Evolutionary conservation across 805 yeast species (phyloP).

Genomic region (Teunomyces aglyptinius): DNA sequence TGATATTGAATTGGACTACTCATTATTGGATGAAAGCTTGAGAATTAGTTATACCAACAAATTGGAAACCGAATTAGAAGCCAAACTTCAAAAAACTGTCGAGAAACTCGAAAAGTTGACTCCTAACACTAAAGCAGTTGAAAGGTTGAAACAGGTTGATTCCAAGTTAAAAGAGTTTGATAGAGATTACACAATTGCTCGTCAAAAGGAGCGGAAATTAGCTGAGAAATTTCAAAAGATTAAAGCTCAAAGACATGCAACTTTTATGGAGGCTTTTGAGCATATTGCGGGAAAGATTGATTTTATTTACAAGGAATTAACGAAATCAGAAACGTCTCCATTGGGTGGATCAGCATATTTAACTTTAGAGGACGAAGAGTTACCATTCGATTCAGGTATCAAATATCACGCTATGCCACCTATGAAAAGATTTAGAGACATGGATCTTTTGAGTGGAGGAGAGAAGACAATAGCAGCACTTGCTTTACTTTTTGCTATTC

Average conservation of each 20-base stretch:
- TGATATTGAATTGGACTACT: conserved; percentile 56
- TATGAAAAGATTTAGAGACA: conserved; percentile 85
- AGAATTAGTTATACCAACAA: conserved; percentile 40
- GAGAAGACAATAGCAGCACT: conserved; percentile 96
- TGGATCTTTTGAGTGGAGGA: conserved; percentile 93
- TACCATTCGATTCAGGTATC: conserved; percentile 80
- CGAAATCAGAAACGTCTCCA: conserved; percentile 66
- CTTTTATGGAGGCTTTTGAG: conserved; percentile 71
- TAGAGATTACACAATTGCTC: conserved; percentile 58
- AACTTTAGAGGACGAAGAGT: conserved; percentile 84
- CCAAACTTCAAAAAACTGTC: conserved; percentile 30
- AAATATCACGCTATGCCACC: conserved; percentile 97
- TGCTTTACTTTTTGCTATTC: conserved; percentile 87
- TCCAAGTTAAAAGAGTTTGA: conserved; percentile 59
- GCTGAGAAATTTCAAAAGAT: conserved; percentile 57
- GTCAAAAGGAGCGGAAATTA: conserved; percentile 57
- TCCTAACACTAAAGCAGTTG: conserved; percentile 82
- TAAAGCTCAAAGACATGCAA: conserved; percentile 55
- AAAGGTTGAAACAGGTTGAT: conserved; percentile 69
- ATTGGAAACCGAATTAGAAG: conserved; percentile 37
- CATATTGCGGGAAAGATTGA: conserved; percentile 74
- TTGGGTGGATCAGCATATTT: conserved; percentile 93
- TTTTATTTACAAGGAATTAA: conserved; percentile 78
- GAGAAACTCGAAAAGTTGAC: conserved; percentile 50
- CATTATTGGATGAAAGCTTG: conserved; percentile 41